Conservation (phyloP, 306 rosid genomes). For the Senna siamea region DNA sequence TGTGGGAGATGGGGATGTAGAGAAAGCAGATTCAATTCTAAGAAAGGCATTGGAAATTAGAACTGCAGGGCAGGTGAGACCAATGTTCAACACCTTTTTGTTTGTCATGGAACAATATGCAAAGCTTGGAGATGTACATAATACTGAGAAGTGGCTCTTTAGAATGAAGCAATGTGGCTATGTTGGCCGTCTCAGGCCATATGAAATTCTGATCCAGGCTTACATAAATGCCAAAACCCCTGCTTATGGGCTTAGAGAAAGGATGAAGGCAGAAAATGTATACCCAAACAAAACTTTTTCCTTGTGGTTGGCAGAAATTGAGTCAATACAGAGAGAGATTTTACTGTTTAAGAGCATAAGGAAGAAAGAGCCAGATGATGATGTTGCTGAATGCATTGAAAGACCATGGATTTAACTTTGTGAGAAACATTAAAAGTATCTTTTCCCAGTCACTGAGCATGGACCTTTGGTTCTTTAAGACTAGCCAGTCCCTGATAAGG, state of each 20-base stretch:
- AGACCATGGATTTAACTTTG: not conserved
- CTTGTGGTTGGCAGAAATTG: slow-evolving; percentile 3
- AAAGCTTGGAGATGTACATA: slow-evolving; percentile 35
- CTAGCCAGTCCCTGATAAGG: not conserved
- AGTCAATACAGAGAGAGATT: slow-evolving; percentile 12
- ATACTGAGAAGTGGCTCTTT: slow-evolving; percentile 34
- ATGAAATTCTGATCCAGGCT: slow-evolving; percentile 23
- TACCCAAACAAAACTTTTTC: slow-evolving; percentile 6
- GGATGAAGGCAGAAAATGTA: slow-evolving; percentile 38
- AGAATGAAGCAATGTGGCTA: slow-evolving; percentile 36
- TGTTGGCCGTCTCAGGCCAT: slow-evolving; percentile 16
- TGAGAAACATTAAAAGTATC: not conserved
- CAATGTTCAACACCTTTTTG: slow-evolving; percentile 21
- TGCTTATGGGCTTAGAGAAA: slow-evolving; percentile 36
- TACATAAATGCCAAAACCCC: slow-evolving; percentile 34
- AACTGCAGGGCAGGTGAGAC: not conserved
- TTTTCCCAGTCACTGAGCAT: not conserved
- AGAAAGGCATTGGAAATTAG: not conserved
- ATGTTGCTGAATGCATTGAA: not conserved
- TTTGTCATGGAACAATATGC: slow-evolving; percentile 33
- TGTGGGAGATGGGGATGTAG: slow-evolving; percentile 20
- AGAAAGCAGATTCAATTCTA: slow-evolving; percentile 36
- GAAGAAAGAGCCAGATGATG: not conserved
- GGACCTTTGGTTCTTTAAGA: not conserved
- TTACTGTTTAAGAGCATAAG: not conserved